Evolutionary conservation across 495 filamentous ascomycete species (phyloP).

Genomic region (Penicillium arizonense): DNA sequence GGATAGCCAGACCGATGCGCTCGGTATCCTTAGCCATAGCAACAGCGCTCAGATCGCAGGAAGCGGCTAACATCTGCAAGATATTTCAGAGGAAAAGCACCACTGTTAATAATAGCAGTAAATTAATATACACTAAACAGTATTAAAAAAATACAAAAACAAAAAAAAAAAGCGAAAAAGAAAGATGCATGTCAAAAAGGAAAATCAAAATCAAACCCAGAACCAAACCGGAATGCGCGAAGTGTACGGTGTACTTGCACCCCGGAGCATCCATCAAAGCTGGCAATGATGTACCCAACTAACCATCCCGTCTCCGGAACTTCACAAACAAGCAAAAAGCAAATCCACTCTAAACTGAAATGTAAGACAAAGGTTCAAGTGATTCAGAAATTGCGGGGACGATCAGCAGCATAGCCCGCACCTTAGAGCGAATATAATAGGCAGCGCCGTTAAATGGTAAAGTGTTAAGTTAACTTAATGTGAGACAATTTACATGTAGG

Average conservation of each 20-base stretch:
- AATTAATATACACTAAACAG: background rate
- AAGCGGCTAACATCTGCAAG: slow-evolving; percentile 16
- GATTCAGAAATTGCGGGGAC: slow-evolving; percentile 26
- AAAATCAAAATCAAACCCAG: no score
- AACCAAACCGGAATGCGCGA: no score
- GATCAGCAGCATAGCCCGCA: slow-evolving; percentile 26
- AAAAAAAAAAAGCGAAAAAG: no score
- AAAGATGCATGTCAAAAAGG: no score
- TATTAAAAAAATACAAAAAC: background rate
- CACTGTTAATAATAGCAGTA: slow-evolving; percentile 11
- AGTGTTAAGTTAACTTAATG: slow-evolving; percentile 12
- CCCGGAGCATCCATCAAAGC: slow-evolving; percentile 24
- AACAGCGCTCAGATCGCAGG: slow-evolving; percentile 32
- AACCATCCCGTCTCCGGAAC: slow-evolving; percentile 31
- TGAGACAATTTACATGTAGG: slow-evolving; percentile 13
- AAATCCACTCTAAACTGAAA: slow-evolving; percentile 26
- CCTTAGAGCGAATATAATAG: slow-evolving; percentile 27
- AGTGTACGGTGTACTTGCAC: no score
- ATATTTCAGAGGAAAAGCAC: background rate
- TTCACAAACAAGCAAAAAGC: slow-evolving; percentile 22
- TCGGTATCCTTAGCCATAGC: slow-evolving; percentile 34
- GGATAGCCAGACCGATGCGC: slow-evolving; percentile 37
- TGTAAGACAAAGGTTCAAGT: slow-evolving; percentile 19
- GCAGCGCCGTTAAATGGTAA: slow-evolving; percentile 30
- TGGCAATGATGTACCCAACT: slow-evolving; percentile 30